A percentile compares a stretch with the other conserved stretches of the same genome.
Evolutionary conservation across 1,284 basidiomycete species (phyloP).

Genomic region (Volvariella volvacea): DNA sequence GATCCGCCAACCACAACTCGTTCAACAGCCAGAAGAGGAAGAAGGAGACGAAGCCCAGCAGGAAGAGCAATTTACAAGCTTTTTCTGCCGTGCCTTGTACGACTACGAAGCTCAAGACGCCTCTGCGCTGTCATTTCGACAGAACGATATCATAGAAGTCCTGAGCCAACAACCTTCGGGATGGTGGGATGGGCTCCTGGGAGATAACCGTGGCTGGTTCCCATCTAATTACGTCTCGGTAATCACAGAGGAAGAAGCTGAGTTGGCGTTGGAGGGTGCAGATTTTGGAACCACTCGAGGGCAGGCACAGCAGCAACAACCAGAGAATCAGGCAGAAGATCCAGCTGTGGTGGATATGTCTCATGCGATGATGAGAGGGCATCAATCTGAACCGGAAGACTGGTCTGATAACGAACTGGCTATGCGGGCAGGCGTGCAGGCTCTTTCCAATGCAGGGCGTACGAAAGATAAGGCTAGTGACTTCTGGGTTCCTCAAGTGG

Average conservation of each 20-base stretch:
- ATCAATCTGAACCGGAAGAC: constrained; percentile 36
- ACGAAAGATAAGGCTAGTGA: constrained; percentile 38
- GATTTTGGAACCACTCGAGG: constrained; percentile 5
- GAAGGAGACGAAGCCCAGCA: no score
- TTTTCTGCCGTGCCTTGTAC: constrained; percentile 91
- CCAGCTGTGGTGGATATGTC: constrained; percentile 43
- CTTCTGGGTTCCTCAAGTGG: constrained; percentile 76
- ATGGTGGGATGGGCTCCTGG: constrained; percentile 98
- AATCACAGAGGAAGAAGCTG: constrained; percentile 77
- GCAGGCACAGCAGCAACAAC: constrained; percentile 2
- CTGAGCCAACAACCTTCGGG: constrained; percentile 87
- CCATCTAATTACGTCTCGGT: constrained; percentile 90
- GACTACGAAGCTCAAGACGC: constrained; percentile 86
- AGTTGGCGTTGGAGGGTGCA: constrained; percentile 41
- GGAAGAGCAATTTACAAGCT: constrained; percentile 59
- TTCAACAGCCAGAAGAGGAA: no score
- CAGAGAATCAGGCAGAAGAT: constrained; percentile 8
- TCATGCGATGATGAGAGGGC: constrained; percentile 38
- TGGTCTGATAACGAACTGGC: constrained; percentile 39
- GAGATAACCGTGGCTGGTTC: constrained; percentile 92
- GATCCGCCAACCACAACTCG: not conserved
- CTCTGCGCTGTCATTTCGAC: constrained; percentile 83
- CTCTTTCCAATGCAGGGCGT: not conserved
- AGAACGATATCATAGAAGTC: constrained; percentile 91
- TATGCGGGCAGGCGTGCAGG: constrained; percentile 6